phyloP scores from a whole-genome alignment of 768 basidiomycete species.

The Tephrocybe sp. region DNA sequence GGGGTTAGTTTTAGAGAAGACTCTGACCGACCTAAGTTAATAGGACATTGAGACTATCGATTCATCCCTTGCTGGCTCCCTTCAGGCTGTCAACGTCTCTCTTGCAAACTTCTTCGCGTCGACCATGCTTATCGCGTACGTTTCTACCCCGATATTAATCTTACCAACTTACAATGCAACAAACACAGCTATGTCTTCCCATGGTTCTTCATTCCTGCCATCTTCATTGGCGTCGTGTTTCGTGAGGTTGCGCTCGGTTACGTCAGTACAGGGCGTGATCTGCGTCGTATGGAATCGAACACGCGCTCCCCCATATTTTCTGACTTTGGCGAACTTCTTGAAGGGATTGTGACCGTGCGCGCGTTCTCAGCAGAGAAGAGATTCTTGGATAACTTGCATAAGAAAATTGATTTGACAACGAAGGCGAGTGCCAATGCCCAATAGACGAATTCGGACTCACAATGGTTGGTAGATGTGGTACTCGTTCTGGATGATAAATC shows the following conservation, averaged over 20 bases:
- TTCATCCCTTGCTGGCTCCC: conserved; percentile 60
- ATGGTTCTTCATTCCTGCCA: conserved; percentile 76
- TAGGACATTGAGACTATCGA: conserved; percentile 89
- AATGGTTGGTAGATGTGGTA: conserved; percentile 70
- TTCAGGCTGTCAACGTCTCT: conserved; percentile 77
- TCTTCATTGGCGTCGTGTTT: conserved; percentile 73
- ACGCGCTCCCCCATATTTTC: conserved; percentile 83
- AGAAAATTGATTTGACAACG: conserved; percentile 73
- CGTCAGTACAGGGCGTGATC: conserved; percentile 77
- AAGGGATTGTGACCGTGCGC: conserved; percentile 90
- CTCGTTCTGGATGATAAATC: conserved; percentile 86
- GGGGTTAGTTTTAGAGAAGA: not conserved
- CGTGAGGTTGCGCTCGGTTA: conserved; percentile 70
- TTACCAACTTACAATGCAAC: not conserved
- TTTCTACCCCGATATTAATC: conserved; percentile 13
- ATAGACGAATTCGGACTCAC: no score
- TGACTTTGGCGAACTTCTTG: conserved; percentile 78
- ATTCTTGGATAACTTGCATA: conserved; percentile 75
- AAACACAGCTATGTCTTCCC: conserved; percentile 67
- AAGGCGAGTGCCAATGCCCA: conserved; percentile 43
- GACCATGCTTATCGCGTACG: conserved; percentile 69
- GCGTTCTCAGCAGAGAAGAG: conserved; percentile 82
- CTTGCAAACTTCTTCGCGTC: conserved; percentile 78
- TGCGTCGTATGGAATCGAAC: conserved; percentile 90
- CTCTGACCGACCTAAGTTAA: not conserved